Base-by-base conservation (phyloP, 768 basidiomycete genomes). In the Lactifluus echinatus region DNA sequence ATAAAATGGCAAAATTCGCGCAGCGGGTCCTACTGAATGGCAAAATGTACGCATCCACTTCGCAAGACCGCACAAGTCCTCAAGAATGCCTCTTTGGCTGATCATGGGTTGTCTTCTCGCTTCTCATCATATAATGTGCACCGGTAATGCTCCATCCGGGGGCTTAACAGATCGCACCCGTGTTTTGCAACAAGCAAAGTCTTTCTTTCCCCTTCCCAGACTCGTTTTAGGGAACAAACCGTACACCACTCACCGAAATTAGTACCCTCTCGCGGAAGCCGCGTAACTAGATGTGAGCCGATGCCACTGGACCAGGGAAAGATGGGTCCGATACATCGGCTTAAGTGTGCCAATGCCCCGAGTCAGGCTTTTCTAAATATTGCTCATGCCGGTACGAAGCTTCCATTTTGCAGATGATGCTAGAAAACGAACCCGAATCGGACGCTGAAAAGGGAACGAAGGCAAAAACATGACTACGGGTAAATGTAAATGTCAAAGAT, bases 191-290 rank as follows among this genome's bases (percentile, higher is more conserved):
- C 33, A 31, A 31, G 31, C 12, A 36, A 45, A 45, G 3, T 44
- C 42, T 29, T 28, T 17, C 21, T 34, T 29, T 28, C 12, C 21
- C 21, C 45, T 21, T 15, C 40, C n/a, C 4, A 33, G 29, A 23
- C 34, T 44, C 29, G 33, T n/a, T 26, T 7, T 12, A 19, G 10
- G 44, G 51, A 36, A n/a, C 33, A 34, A 39, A 47, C 24, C 4
- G n/a, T 34, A 40, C 39, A 28, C 14, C 28, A 26, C 50, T 47
- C 45, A 57, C 45, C 36, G 6, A 21, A 40, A 14, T 29, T 47
- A 24, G 36, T 15, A 33, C 33, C 57, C 52, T 58, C 51, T 59
- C 57, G 57, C 57, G 47, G 57, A 58, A 58, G 57, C 39, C 46
- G 52, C 57, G 17, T 37, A 12, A 39, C 19, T 15, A 17, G 14